Evolutionary conservation across 805 yeast genomes (phyloP), one percentile per base, ranked within the genome.

Genomic region (Saccharomycopsis selenospora): DNA sequence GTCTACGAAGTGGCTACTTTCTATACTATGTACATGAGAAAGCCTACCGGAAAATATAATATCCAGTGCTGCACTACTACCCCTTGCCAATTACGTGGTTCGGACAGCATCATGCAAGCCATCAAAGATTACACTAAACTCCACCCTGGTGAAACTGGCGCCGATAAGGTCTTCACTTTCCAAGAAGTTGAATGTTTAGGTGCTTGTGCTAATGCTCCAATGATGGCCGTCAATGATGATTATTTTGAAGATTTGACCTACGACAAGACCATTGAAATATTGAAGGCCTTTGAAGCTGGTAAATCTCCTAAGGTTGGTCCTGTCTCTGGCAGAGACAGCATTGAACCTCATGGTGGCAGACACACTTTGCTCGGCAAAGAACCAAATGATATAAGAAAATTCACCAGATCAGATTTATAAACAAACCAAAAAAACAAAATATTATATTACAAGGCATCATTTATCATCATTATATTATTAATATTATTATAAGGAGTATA

Each of bases 111-210:
- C 52, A 82, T 85, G 77, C 74, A 76, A 45, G 83, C 91, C 29
- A 74, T 85, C 49, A 72, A 76, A 60, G 66, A 69, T 36, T 76
- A 77, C 58, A 72, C 86, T 55, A 70, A 76, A 50, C 69, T 84
- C 62, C 72, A 78, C 62, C 86, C 89, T 6, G 93, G 93, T 53
- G 80, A 85, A 64, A 85, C 90, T 46, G 82, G 91, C 27, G 61
- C 67, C 11, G 95, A 87, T 67, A 79, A 79, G 30, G 66, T 81
- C 56, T 86, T 86, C 72, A 84, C 95, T 14, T 68, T 86, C 54
- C 86, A 85, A 59, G 95, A 86, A 66, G 95, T 86, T 54, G 95
- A 86, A 68, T 86, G 95, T 68, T 76, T 85, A 45, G 95, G 95
- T 50, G 95, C 95, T 2, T 86, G 95, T 72, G 89, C 86, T 45